Percentiles rank a stretch among this genome's conserved stretches.
These are phyloP conservation scores for Argentina anserina DNA, from an alignment of 306 rosid species.

Conservation along the genomic window DNA sequence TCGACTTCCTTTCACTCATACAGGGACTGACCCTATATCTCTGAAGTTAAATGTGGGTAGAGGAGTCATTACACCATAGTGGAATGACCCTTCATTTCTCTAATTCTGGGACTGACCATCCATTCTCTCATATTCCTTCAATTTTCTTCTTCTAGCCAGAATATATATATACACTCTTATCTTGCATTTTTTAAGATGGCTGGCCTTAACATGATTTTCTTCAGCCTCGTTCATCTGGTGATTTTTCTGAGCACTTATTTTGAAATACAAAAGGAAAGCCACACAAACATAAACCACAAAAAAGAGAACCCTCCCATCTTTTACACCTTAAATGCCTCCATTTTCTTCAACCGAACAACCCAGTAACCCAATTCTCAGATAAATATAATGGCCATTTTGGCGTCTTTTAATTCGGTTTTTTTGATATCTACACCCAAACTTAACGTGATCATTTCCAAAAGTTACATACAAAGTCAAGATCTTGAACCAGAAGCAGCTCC, in stretches of 20 bases:
- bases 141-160: too few relatives aligned
- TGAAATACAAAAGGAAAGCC: conserved; percentile 1
- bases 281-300: conserved; percentile 25
- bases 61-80: not conserved
- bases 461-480: conserved; percentile 45
- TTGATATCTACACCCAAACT: conserved; percentile 35
- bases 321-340: conserved; percentile 31
- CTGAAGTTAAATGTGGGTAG: not conserved
- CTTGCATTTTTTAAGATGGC: too few relatives aligned
- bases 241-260: not conserved
- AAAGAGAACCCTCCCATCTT: conserved; percentile 10
- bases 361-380: not conserved
- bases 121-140: not conserved
- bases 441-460: conserved; percentile 34
- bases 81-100: not conserved
- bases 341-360: conserved; percentile 18
- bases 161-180: too few relatives aligned
- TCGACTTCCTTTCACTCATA: too few relatives aligned
- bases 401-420: too few relatives aligned
- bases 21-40: too few relatives aligned
- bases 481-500: conserved; percentile 32
- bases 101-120: not conserved
- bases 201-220: conserved; percentile 15
- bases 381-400: not conserved
- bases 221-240: not conserved